These are phyloP conservation scores for Penicillium robsamsonii DNA, from an alignment of 495 filamentous ascomycete species.

Conservation along the genomic window DNA sequence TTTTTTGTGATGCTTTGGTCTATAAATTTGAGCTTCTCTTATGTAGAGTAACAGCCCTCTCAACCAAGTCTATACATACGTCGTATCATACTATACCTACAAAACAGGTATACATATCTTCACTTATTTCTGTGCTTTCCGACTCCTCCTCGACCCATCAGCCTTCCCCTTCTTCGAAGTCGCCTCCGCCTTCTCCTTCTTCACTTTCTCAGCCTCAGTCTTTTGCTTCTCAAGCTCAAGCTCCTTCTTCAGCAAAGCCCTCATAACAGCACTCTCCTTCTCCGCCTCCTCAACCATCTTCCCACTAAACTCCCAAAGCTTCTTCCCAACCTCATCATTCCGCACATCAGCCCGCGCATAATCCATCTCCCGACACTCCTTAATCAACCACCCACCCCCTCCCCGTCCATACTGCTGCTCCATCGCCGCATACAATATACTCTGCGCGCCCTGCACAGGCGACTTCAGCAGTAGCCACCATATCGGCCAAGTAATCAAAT, in stretches of 20 bases:
- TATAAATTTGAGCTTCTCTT: not conserved
- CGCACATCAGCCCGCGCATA: conserved; percentile 69
- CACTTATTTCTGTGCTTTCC: conserved; percentile 33
- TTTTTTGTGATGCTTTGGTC: conserved; percentile 26
- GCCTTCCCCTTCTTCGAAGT: conserved; percentile 33
- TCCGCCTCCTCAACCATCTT: conserved; percentile 78
- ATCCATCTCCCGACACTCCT: conserved; percentile 79
- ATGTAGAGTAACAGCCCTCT: not conserved
- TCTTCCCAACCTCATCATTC: conserved; percentile 74
- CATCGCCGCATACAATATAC: conserved; percentile 81
- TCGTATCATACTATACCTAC: conserved; percentile 2
- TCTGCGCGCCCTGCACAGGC: conserved; percentile 77
- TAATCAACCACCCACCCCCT: conserved; percentile 70
- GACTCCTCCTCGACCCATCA: conserved; percentile 45
- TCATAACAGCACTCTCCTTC: conserved; percentile 68
- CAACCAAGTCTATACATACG: not conserved
- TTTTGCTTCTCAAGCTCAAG: conserved; percentile 50
- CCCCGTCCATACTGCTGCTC: conserved; percentile 64
- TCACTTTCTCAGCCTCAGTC: conserved; percentile 40
- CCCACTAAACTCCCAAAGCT: conserved; percentile 86
- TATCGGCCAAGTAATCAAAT: conserved; percentile 72
- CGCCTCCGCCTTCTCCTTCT: conserved; percentile 44
- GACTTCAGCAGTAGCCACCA: conserved; percentile 90
- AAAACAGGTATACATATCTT: not conserved
- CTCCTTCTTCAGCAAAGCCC: conserved; percentile 68